Percentiles rank a stretch among this genome's conserved stretches.
Evolutionary conservation across 2,329 filamentous ascomycete species (phyloP).

Genomic region (Apiospora koreana): DNA sequence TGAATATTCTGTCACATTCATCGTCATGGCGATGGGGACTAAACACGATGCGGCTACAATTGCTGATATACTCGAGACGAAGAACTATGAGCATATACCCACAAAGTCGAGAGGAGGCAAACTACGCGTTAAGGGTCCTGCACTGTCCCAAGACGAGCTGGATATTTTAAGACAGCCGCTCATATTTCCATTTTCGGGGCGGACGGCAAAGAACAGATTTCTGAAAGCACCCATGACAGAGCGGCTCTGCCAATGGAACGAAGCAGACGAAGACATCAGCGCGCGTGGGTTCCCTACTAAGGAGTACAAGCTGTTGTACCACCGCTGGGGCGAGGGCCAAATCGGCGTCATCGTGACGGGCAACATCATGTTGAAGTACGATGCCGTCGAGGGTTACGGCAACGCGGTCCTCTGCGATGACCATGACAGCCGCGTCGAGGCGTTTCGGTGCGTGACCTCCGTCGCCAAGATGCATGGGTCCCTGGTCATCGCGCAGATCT

Average conservation of each 20-base stretch:
- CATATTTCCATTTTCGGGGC: constrained; percentile 42
- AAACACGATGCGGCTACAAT: neutral
- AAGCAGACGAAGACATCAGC: constrained; percentile 14
- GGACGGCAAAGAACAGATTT: constrained; percentile 55
- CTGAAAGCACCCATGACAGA: constrained; percentile 63
- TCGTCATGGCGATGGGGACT: neutral
- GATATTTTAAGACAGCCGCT: constrained; percentile 28
- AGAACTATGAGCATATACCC: neutral
- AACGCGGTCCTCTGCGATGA: constrained; percentile 53
- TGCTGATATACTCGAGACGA: neutral
- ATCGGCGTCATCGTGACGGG: constrained; percentile 55
- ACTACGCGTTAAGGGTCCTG: neutral
- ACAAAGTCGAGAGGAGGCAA: neutral
- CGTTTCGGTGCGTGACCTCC: constrained; percentile 50
- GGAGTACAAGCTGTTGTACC: constrained; percentile 46
- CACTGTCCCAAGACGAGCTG: neutral
- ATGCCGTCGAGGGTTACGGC: constrained; percentile 51
- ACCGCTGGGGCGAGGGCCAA: constrained; percentile 53
- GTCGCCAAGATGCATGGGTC: constrained; percentile 51
- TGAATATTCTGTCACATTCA: too few species aligned
- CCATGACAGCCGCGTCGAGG: constrained; percentile 50
- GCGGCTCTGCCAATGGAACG: constrained; percentile 46
- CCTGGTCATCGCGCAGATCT: constrained; percentile 56
- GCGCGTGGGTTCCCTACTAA: constrained; percentile 22
- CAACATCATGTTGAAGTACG: constrained; percentile 60